Conservation (phyloP, 139 green algal species). For the Coelastrella sp. region DNA sequence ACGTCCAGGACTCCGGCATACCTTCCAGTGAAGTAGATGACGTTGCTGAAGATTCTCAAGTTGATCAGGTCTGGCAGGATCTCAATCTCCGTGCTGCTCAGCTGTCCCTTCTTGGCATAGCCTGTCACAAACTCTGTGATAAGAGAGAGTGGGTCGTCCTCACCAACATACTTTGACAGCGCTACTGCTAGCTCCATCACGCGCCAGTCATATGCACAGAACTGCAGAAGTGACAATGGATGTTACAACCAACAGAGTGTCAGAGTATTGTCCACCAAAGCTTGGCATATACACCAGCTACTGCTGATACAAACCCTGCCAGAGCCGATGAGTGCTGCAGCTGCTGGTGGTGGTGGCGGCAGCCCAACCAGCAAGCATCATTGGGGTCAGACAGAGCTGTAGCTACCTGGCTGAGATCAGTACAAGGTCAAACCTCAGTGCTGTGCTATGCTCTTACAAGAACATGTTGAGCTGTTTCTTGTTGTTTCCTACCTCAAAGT, state of each 20-base stretch:
- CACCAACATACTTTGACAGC: constrained; percentile 63
- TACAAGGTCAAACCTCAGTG: too few relatives aligned
- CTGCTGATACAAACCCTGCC: too few relatives aligned
- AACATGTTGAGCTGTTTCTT: neutral
- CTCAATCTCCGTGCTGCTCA: constrained; percentile 55
- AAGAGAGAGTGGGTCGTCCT: constrained; percentile 61
- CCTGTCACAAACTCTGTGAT: constrained; percentile 44
- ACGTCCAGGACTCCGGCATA: neutral
- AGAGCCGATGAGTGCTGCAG: too few relatives aligned
- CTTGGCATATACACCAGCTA: too few relatives aligned
- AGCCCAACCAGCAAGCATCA: too few relatives aligned
- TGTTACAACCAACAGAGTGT: too few relatives aligned
- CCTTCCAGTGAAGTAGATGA: constrained; percentile 50
- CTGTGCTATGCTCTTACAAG: neutral
- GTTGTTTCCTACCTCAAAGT: constrained; percentile 55
- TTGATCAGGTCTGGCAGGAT: constrained; percentile 67
- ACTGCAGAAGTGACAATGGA: neutral
- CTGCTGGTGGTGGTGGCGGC: too few relatives aligned
- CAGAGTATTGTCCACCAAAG: too few relatives aligned
- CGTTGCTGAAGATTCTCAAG: constrained; percentile 70
- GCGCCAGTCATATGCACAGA: constrained; percentile 56
- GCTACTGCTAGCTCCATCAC: constrained; percentile 72
- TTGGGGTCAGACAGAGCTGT: too few relatives aligned
- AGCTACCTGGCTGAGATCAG: too few relatives aligned
- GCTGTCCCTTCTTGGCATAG: constrained; percentile 56